A percentile compares a stretch with the other conserved stretches of the same genome.
Evolutionary conservation across 805 yeast genomes (phyloP).

Genomic region (Suhomyces tanzawaensis): DNA sequence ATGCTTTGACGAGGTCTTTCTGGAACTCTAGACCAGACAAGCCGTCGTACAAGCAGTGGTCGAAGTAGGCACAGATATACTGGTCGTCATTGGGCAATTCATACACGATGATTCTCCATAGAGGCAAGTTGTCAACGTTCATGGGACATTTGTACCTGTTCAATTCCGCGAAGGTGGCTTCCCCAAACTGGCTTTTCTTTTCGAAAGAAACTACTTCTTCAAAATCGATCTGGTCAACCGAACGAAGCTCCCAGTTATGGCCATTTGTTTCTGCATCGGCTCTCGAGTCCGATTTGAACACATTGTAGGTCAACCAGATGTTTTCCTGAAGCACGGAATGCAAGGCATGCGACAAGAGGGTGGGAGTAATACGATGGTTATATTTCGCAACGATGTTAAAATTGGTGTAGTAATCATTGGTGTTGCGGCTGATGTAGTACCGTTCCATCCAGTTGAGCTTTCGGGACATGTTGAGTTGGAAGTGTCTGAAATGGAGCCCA

Average conservation of each 20-base stretch:
- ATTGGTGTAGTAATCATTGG: conserved; percentile 9
- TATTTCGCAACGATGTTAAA: conserved; percentile 8
- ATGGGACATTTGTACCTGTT: conserved; percentile 5
- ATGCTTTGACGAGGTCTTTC: conserved; percentile 10
- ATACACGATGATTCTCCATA: conserved; percentile 11
- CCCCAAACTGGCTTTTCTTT: conserved; percentile 3
- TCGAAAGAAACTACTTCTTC: conserved; percentile 8
- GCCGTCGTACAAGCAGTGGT: conserved; percentile 13
- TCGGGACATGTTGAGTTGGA: background rate
- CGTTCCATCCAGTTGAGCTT: conserved; percentile 8
- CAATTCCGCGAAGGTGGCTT: conserved; percentile 2
- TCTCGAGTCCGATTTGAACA: conserved; percentile 1
- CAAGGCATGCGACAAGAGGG: conserved; percentile 8
- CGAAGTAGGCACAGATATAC: conserved; percentile 7
- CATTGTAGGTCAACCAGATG: conserved; percentile 11
- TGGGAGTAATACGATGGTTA: conserved; percentile 1
- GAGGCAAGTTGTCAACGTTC: conserved; percentile 7
- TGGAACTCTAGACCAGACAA: conserved; percentile 10
- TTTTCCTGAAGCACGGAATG: conserved; percentile 4
- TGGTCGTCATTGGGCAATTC: background rate
- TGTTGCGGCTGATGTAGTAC: conserved; percentile 11
- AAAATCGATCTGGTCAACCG: conserved; percentile 6
- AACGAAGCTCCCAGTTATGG: conserved; percentile 8
- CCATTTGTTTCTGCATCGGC: conserved; percentile 5
- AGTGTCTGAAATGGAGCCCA: no score